These are phyloP conservation scores for Trypanosoma theileri DNA, from an alignment of 208 protist species.

Conservation along the genomic window DNA sequence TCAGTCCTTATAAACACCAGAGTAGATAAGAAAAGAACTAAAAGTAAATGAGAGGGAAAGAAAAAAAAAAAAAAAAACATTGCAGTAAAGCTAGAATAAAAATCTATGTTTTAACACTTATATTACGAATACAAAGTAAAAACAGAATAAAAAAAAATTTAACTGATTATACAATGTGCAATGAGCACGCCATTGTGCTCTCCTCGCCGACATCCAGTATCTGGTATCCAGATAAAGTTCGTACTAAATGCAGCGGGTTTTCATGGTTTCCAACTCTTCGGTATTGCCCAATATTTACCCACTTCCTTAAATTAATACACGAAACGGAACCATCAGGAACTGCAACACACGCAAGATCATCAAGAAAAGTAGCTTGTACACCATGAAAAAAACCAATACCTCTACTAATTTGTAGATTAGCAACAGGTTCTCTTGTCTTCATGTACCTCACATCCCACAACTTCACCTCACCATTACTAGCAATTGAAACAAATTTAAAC, in stretches of 20 bases:
- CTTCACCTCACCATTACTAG: slow-evolving; percentile 47
- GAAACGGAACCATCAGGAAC: slow-evolving; percentile 25
- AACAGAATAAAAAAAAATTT: slow-evolving; percentile 11
- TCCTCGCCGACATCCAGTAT: slow-evolving; percentile 16
- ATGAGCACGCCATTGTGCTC: slow-evolving; percentile 10
- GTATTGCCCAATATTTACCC: slow-evolving; percentile 16
- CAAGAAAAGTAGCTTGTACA: slow-evolving; percentile 27
- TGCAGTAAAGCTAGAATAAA: not conserved
- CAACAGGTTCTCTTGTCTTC: slow-evolving; percentile 34
- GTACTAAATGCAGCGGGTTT: slow-evolving; percentile 17
- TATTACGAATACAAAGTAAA: slow-evolving; percentile 22
- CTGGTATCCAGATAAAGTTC: slow-evolving; percentile 25
- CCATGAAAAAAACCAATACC: slow-evolving; percentile 25
- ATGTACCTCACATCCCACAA: slow-evolving; percentile 72
- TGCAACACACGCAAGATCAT: slow-evolving; percentile 31
- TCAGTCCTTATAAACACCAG: not conserved
- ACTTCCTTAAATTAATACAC: slow-evolving; percentile 26
- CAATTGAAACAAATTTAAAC: slow-evolving; percentile 59
- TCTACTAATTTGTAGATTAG: slow-evolving; percentile 22
- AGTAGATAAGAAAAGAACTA: slow-evolving; percentile 7
- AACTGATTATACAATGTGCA: slow-evolving; percentile 18
- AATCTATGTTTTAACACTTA: not conserved
- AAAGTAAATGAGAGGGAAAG: slow-evolving; percentile 6
- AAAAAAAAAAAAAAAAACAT: slow-evolving; percentile 6
- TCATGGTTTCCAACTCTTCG: slow-evolving; percentile 6